Percentiles rank a stretch among this genome's conserved stretches.
These are phyloP conservation scores for Trichoderma simmonsii DNA, from an alignment of 2,329 filamentous ascomycete genomes.

Conservation along the genomic window DNA sequence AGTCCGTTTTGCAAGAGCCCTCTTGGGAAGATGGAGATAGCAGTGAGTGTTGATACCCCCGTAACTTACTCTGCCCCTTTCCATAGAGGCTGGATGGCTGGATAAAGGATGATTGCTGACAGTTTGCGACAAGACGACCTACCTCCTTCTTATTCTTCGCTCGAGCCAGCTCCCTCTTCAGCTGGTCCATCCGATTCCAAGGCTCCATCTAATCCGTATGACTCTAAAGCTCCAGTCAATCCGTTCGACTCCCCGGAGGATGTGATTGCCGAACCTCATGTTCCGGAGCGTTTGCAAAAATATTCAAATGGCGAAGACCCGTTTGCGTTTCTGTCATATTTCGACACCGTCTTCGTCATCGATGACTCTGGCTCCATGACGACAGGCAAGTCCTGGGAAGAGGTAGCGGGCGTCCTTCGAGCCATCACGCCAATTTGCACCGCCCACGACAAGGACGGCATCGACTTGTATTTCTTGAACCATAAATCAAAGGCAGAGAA, in stretches of 20 bases:
- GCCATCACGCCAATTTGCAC: slow-evolving; percentile 82
- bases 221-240: slow-evolving; percentile 17
- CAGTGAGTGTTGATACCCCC: background rate
- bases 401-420: slow-evolving; percentile 67
- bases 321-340: slow-evolving; percentile 72
- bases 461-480: slow-evolving; percentile 92
- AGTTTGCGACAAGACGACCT: background rate
- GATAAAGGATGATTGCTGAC: background rate
- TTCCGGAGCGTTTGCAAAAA: slow-evolving; percentile 28
- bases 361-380: slow-evolving; percentile 91
- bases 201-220: background rate
- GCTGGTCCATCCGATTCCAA: background rate
- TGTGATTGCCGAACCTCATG: background rate
- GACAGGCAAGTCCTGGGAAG: slow-evolving; percentile 71
- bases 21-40: background rate
- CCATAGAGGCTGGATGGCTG: background rate
- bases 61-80: background rate
- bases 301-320: slow-evolving; percentile 54
- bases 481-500: slow-evolving; percentile 43
- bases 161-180: background rate
- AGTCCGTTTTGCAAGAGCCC: background rate
- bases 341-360: slow-evolving; percentile 87
- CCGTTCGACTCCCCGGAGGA: background rate
- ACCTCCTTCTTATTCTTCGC: background rate
- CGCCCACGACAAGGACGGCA: slow-evolving; percentile 72